Evolutionary conservation across 495 filamentous ascomycete genomes (phyloP).

Genomic region (Annulohypoxylon moriforme): DNA sequence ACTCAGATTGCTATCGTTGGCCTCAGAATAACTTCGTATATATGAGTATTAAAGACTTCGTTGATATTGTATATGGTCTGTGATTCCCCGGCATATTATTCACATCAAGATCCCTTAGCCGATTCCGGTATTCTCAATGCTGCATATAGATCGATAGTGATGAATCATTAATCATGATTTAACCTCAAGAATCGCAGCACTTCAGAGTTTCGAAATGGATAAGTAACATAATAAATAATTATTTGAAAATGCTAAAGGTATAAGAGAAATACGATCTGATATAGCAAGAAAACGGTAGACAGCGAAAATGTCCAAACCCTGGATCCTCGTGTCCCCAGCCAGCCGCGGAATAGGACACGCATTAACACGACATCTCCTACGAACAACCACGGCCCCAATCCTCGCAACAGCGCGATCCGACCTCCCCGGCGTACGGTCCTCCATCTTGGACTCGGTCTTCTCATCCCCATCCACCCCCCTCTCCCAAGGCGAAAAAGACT

Average conservation of each 20-base stretch:
- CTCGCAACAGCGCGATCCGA: slow-evolving; percentile 77
- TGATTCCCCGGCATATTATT: background rate
- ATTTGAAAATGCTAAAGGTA: background rate
- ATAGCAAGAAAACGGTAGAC: background rate
- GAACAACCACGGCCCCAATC: slow-evolving; percentile 72
- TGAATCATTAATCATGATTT: slow-evolving; percentile 12
- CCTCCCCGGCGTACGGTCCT: slow-evolving; percentile 59
- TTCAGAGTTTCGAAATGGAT: background rate
- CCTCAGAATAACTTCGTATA: background rate
- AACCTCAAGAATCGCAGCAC: background rate
- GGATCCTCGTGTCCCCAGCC: slow-evolving; percentile 68
- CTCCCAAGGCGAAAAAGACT: background rate
- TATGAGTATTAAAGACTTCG: background rate
- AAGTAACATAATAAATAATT: background rate
- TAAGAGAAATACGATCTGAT: background rate
- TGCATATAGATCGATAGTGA: background rate
- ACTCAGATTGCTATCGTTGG: background rate
- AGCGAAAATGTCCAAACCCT: slow-evolving; percentile 50
- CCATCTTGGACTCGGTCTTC: slow-evolving; percentile 65
- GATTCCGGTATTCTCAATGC: background rate
- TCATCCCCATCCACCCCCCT: slow-evolving; percentile 38
- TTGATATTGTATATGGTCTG: background rate
- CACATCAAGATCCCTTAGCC: background rate
- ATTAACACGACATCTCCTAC: slow-evolving; percentile 73
- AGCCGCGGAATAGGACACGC: slow-evolving; percentile 81